Base-by-base conservation (phyloP, 305 asterid genomes). In the Ajuga reptans region DNA sequence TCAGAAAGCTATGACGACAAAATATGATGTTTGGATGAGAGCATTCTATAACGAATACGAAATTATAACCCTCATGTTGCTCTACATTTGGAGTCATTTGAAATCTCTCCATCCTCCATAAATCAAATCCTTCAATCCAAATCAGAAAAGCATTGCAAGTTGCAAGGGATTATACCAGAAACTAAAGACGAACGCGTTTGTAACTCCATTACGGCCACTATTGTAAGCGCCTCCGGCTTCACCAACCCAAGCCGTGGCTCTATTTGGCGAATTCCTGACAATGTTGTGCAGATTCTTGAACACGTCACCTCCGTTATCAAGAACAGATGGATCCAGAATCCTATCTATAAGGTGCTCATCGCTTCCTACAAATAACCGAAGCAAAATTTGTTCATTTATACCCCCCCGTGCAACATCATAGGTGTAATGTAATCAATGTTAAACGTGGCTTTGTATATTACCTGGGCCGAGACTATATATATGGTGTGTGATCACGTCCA, bases 171-270 rank as follows among this genome's bases (percentile, higher is more conserved):
- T 84, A n/a, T n/a, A 92, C 97, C 98, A 92, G 83, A 90, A 92
- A 72, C 97, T 84, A 67, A 76, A 85, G 9, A 81, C 94, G 24
- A 88, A 92, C 4, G 94, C 83, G 43, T 92, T 87, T 64, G 97
- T 74, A 50, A 92, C 95, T 17, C 77, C 78, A 58, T 88, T 59
- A 37, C 90, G 87, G 29, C 98, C 98, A 2, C 96, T 92, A 77
- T 84, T 88, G 62, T 85, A 90, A 18, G 97, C 97, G 11, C 98
- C 96, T 69, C 98, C 98, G 4, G 96, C 76, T 77, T 92, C 97
- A 46, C 98, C 97, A 67, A 92, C 97, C 97, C 98, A 92, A 7
- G 96, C 88, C 10, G 77, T 39, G 6, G 86, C 90, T 6, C 79
- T 61, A 74, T 78, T 86, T 60, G 50, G 68, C 1, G 97, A 84